Conservation (phyloP, 345 rosid species). For the Salix purpurea region DNA sequence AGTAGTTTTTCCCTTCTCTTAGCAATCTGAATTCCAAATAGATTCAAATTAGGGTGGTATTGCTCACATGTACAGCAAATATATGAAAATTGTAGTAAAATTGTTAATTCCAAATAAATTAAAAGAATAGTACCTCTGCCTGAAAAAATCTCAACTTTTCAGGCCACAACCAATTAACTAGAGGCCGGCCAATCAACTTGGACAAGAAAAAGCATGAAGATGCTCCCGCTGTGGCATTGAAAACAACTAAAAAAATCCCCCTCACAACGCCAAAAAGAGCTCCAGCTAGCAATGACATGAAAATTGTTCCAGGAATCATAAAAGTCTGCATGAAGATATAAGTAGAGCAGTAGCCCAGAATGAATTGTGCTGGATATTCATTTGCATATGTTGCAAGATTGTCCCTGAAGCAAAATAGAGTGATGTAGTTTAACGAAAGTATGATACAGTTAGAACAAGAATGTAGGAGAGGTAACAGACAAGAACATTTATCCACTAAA, state of each 20-base stretch:
- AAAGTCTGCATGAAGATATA: slow-evolving; percentile 99
- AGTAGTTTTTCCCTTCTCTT: slow-evolving; percentile 87
- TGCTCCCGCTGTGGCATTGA: slow-evolving; percentile 94
- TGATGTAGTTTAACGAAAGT: slow-evolving; percentile 9
- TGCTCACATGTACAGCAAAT: neutral
- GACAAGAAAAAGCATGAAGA: slow-evolving; percentile 89
- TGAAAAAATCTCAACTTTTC: slow-evolving; percentile 91
- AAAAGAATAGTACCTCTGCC: slow-evolving; percentile 57
- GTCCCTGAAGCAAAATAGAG: slow-evolving; percentile 49
- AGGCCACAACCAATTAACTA: slow-evolving; percentile 95
- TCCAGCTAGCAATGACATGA: slow-evolving; percentile 97
- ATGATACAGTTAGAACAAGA: slow-evolving; percentile 3
- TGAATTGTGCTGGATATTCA: slow-evolving; percentile 75
- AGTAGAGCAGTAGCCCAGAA: slow-evolving; percentile 88
- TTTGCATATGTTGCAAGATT: slow-evolving; percentile 68
- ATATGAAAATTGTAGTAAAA: neutral
- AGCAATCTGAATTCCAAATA: slow-evolving; percentile 52
- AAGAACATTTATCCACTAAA: neutral
- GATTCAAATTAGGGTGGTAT: slow-evolving; percentile 1
- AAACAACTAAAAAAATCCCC: slow-evolving; percentile 83
- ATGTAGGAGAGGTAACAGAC: neutral
- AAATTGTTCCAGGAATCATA: slow-evolving; percentile 99
- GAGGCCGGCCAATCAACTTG: slow-evolving; percentile 86
- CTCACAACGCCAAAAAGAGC: slow-evolving; percentile 89
- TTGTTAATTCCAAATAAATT: neutral